Conservation (phyloP, 1,139 yeast species). For the Sporopachydermia cereana region DNA sequence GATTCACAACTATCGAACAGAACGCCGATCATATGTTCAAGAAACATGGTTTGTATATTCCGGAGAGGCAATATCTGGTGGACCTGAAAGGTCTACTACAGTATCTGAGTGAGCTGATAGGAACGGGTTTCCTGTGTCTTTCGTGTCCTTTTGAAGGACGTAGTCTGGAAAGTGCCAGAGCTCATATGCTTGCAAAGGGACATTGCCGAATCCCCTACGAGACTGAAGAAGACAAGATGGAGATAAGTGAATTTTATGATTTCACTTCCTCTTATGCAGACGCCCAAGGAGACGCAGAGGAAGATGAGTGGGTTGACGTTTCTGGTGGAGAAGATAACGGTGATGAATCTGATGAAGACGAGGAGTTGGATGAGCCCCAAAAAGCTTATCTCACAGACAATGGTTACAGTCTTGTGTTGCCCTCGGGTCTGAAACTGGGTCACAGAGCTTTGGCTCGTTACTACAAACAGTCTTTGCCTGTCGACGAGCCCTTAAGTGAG, state of each 20-base stretch:
- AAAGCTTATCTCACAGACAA: slow-evolving; percentile 39
- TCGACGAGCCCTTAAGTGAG: slow-evolving; percentile 61
- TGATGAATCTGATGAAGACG: slow-evolving; percentile 36
- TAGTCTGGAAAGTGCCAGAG: slow-evolving; percentile 75
- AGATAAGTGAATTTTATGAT: slow-evolving; percentile 77
- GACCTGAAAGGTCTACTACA: slow-evolving; percentile 62
- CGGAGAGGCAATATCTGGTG: slow-evolving; percentile 60
- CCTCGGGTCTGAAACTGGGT: slow-evolving; percentile 80
- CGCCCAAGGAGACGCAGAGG: slow-evolving; percentile 34
- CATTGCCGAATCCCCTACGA: slow-evolving; percentile 91
- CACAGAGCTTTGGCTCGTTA: slow-evolving; percentile 83
- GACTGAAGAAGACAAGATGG: slow-evolving; percentile 64
- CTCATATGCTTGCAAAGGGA: slow-evolving; percentile 76
- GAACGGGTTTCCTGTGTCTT: slow-evolving; percentile 77
- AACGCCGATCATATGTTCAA: slow-evolving; percentile 69
- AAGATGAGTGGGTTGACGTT: slow-evolving; percentile 30
- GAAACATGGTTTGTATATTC: slow-evolving; percentile 74
- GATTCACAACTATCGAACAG: slow-evolving; percentile 39
- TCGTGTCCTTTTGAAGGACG: slow-evolving; percentile 78
- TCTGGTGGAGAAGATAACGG: slow-evolving; percentile 34
- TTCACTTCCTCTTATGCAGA: slow-evolving; percentile 52
- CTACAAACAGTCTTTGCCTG: slow-evolving; percentile 72
- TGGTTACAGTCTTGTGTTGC: slow-evolving; percentile 73
- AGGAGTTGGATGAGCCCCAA: slow-evolving; percentile 28
- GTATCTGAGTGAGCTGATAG: slow-evolving; percentile 73